Evolutionary conservation across 1,139 yeast genomes (phyloP), one percentile per base, ranked within the genome.

Genomic region (Scheffersomyces segobiensis): DNA sequence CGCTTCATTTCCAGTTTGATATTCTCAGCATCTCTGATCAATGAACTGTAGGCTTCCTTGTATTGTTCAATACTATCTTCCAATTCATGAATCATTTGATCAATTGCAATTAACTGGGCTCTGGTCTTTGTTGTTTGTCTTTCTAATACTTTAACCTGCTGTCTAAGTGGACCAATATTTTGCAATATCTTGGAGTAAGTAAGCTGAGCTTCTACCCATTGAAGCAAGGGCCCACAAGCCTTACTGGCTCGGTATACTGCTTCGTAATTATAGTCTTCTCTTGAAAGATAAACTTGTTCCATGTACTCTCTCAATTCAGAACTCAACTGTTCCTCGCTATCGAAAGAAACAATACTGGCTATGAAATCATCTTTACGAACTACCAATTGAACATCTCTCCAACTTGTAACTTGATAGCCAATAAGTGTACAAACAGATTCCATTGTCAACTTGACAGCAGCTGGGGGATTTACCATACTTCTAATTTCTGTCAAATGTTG

Each of bases 391-490:
- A 93, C 97, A 61, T 92, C 96, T 63, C 90, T 82, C 98, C 98
- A 93, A 0, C 82, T 73, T 0, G 73, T 61, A 0, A 86, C 89
- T n/a, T 83, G 79, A 68, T 87, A 88, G 0, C 98, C 98, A 22
- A 95, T 72, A 47, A 95, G 72, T 2, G 85, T 81, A 73, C 98
- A 93, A 0, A 95, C 97, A 1, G 97, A 89, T 65, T 95, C 98
- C 78, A 95, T 76, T 0, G 97, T 88, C 70, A 90, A 73, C 66
- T 91, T 92, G 3, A 95, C 96, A 0, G 96, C 89, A 12, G 87
- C 88, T 0, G 99, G 99, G 0, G 99, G 99, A 62, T 92, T 91
- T 4, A 85, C 74, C 96, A 95, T 90, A 48, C 97, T 89, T 67
- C 97, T 78, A 49, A 95, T 78, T 71, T 95, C 99, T 0, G 96